Conservation (phyloP, 2,329 filamentous ascomycete species). For the Pseudogymnoascus sp. region DNA sequence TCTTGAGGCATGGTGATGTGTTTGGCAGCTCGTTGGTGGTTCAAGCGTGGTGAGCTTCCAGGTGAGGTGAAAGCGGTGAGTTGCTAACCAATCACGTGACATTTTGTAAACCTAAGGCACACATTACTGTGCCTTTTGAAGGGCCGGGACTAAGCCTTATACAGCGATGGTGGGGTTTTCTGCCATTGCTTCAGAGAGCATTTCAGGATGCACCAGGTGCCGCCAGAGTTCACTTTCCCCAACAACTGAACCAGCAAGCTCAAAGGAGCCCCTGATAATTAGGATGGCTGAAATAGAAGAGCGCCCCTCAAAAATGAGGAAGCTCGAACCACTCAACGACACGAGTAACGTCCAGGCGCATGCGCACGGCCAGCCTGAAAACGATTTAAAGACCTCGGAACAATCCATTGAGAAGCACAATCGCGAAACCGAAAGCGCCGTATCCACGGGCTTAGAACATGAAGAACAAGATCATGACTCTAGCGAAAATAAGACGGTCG, state of each 20-base stretch:
- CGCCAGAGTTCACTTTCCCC: background rate
- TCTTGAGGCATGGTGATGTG: conserved; percentile 81
- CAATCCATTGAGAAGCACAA: background rate
- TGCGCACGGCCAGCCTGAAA: background rate
- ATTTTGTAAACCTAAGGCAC: background rate
- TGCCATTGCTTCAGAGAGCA: background rate
- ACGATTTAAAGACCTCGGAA: background rate
- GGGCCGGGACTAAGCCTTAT: background rate
- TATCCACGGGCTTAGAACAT: background rate
- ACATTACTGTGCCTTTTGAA: conserved; percentile 1
- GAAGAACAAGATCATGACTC: conserved; percentile 9
- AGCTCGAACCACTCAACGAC: conserved; percentile 15
- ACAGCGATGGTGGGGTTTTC: conserved; percentile 5
- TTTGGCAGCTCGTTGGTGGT: conserved; percentile 4
- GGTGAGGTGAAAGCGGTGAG: conserved; percentile 9
- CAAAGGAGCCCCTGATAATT: background rate
- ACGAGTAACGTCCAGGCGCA: background rate
- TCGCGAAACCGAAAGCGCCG: background rate
- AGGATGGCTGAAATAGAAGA: conserved; percentile 25
- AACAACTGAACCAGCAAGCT: background rate
- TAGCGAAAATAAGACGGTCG: background rate
- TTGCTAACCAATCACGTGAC: background rate
- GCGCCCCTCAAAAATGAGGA: conserved; percentile 25
- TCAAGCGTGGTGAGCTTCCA: background rate
- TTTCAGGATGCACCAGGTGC: background rate